phyloP scores from a whole-genome alignment of 306 rosid genomes.

The Acacia confusa region DNA sequence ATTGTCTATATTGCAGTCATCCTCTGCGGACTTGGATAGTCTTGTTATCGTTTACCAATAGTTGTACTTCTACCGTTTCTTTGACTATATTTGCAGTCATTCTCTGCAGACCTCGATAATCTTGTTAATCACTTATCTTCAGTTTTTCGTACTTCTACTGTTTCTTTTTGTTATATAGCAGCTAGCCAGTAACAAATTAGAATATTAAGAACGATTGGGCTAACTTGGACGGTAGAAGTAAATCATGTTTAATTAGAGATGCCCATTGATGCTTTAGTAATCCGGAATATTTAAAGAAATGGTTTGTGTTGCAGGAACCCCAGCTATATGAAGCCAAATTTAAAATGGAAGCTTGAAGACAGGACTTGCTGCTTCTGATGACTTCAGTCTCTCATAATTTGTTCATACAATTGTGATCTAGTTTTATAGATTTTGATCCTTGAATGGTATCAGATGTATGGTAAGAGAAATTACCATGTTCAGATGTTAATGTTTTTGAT shows the following conservation, averaged over 20 bases:
- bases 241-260: too few relatives aligned
- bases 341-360: conserved; percentile 54
- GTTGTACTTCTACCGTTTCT: background rate
- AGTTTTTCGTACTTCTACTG: background rate
- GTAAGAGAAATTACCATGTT: conserved; percentile 31
- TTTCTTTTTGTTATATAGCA: background rate
- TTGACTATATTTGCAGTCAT: background rate
- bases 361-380: background rate
- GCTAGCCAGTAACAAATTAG: background rate
- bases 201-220: background rate
- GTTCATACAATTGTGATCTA: conserved; percentile 24
- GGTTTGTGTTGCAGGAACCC: conserved; percentile 68
- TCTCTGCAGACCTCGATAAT: background rate
- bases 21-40: background rate
- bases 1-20: background rate
- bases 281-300: background rate
- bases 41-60: background rate
- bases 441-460: conserved; percentile 34
- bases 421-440: conserved; percentile 37
- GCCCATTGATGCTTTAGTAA: background rate
- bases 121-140: background rate
- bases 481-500: background rate
- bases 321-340: conserved; percentile 80
- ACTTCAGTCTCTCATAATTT: conserved; percentile 22
- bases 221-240: too few relatives aligned